These are phyloP conservation scores for Serpula lacrymans DNA, from an alignment of 768 basidiomycete genomes.

Conservation along the genomic window DNA sequence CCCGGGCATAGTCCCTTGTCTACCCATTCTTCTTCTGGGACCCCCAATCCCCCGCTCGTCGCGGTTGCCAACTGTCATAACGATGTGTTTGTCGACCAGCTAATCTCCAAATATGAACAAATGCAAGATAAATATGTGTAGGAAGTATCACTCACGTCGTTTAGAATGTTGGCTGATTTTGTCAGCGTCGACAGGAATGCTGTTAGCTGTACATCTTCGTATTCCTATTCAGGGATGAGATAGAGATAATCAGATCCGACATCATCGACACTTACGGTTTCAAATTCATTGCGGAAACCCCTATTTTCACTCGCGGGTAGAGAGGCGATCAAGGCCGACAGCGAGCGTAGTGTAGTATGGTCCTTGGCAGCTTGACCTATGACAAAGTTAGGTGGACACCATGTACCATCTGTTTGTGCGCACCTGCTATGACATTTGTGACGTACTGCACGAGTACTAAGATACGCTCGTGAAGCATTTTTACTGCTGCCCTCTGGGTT, in stretches of 20 bases:
- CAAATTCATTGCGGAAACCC: constrained; percentile 84
- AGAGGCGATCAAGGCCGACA: constrained; percentile 83
- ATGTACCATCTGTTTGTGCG: constrained; percentile 12
- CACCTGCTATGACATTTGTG: constrained; percentile 69
- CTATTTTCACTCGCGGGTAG: constrained; percentile 84
- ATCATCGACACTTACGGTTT: constrained; percentile 55
- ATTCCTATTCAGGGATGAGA: constrained; percentile 59
- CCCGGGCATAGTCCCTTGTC: constrained; percentile 39
- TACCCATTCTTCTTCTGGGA: constrained; percentile 49
- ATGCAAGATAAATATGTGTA: constrained; percentile 13
- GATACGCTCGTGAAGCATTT: constrained; percentile 95
- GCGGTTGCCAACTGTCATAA: constrained; percentile 53
- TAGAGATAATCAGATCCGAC: not conserved
- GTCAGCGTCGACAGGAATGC: constrained; percentile 85
- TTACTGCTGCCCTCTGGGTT: constrained; percentile 90
- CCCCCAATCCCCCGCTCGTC: constrained; percentile 48
- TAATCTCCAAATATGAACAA: constrained; percentile 12
- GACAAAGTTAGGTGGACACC: not conserved
- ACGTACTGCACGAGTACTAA: constrained; percentile 86
- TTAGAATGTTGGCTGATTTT: constrained; percentile 82
- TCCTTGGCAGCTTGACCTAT: constrained; percentile 74
- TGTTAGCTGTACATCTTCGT: constrained; percentile 92
- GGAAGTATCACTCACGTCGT: constrained; percentile 63
- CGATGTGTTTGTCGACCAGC: constrained; percentile 79
- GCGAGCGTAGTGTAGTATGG: constrained; percentile 75